A percentile compares a stretch with the other conserved stretches of the same genome.
These are phyloP conservation scores for Eucalyptus decipiens DNA, from an alignment of 345 rosid species.

Conservation along the genomic window DNA sequence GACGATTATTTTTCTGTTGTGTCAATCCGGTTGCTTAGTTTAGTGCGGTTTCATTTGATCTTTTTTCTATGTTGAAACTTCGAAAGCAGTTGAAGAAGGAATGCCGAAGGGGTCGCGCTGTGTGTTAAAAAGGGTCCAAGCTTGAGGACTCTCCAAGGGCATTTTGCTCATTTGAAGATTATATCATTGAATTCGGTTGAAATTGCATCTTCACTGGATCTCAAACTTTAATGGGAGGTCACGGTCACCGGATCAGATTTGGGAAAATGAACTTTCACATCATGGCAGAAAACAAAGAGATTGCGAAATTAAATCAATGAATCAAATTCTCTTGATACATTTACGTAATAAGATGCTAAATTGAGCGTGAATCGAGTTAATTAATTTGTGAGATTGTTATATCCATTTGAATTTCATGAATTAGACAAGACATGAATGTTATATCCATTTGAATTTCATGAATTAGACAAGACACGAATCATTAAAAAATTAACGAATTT, in stretches of 20 bases:
- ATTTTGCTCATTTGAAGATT: not conserved
- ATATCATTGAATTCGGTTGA: not conserved
- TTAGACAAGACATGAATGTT: too few species aligned
- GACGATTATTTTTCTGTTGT: not conserved
- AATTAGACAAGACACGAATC: too few species aligned
- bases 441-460: not conserved
- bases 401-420: not conserved
- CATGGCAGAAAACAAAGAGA: not conserved
- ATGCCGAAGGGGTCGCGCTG: not conserved
- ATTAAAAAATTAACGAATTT: too few species aligned
- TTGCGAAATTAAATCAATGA: not conserved
- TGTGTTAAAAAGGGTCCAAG: not conserved
- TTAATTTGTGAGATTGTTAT: too few species aligned
- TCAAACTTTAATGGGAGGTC: not conserved
- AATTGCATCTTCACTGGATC: not conserved
- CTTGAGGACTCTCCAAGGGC: not conserved
- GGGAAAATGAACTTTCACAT: not conserved
- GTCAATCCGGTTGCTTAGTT: not conserved
- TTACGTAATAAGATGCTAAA: too few species aligned
- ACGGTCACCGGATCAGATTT: not conserved
- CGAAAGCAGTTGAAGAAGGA: not conserved
- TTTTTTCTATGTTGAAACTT: not conserved
- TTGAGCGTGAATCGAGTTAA: fast-evolving
- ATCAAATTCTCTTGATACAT: too few species aligned
- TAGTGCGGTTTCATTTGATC: not conserved